A percentile compares a stretch with the other conserved stretches of the same genome.
Evolutionary conservation across 495 filamentous ascomycete species (phyloP).

Genomic region (Neurospora sp.): DNA sequence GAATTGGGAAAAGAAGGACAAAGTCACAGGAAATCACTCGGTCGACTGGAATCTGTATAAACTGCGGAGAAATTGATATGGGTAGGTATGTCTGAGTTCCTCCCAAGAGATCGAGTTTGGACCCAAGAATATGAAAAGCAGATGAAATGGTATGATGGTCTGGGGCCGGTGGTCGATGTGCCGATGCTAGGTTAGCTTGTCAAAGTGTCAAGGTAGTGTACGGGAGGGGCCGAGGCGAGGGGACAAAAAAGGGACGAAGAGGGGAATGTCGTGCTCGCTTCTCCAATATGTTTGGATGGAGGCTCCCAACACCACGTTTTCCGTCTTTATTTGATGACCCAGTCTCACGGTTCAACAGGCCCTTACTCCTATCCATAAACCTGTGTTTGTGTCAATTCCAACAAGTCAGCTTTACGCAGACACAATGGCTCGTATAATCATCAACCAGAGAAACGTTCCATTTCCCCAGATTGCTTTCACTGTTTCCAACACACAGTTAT

Average conservation of each 20-base stretch:
- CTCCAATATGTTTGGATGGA: neutral
- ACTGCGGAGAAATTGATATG: neutral
- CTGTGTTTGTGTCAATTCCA: neutral
- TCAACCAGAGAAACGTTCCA: neutral
- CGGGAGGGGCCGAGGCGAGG: neutral
- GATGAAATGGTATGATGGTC: neutral
- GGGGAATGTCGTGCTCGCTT: neutral
- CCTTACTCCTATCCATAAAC: neutral
- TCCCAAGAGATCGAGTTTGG: neutral
- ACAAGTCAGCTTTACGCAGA: neutral
- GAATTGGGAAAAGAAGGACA: neutral
- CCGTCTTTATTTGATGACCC: neutral
- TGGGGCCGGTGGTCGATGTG: neutral
- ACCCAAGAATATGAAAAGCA: neutral
- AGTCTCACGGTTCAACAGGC: neutral
- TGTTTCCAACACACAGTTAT: neutral
- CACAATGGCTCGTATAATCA: neutral
- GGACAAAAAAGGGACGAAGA: neutral
- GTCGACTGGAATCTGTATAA: neutral
- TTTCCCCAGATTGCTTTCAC: neutral
- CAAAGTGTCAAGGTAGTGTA: neutral
- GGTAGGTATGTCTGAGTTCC: neutral
- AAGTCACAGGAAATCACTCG: neutral
- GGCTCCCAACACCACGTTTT: neutral
- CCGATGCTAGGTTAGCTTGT: neutral